Base-by-base conservation (phyloP, 352 stramenopile genomes). In the Phytophthora litchii region DNA sequence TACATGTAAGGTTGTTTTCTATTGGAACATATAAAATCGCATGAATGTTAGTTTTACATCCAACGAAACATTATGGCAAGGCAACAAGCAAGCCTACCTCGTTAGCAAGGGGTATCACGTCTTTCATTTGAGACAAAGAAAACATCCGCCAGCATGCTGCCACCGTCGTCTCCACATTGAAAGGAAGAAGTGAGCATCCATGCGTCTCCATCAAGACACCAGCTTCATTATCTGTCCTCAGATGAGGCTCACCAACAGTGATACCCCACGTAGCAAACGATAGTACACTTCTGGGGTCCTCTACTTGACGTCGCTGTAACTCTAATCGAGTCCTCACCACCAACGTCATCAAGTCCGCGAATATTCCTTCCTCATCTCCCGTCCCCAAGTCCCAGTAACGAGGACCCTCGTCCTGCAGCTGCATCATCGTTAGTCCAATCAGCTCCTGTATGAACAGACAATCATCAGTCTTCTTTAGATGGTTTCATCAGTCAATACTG, bases 271-370 rank as follows among this genome's bases (percentile, higher is more conserved):
- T 62, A 1, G 53, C 35, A 19, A 40, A 68, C 19, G 14, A 31
- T 14, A 52, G 2, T 4, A 54, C 35, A 46, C 41, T 50, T 52
- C 54, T 54, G 3, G 67, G 46, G 44, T 64, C n/a, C 20, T 67
- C 32, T 32, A 64, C 25, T 35, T 51, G 45, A 5, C 23, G 58
- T 49, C 12, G 43, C 19, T 70, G 27, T 12, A 76, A 37, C 19
- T 70, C 51, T 17, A 72, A 10, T n/a, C 32, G 53, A 16, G 36
- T 46, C 42, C 41, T 53, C 17, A 52, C 55, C 20, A 67, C 20
- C 10, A 74, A 38, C 1, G 53, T n/a, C 6, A 75, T 38, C 38
- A 71, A 67, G 38, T 76, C 54, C 4, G 55, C 41, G 29, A 72
- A 67, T 12, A 76, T 60, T 10, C 14, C 53, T 17, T 65, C 57